Evolutionary conservation across 305 asterid species (phyloP).

Genomic region (Plantago rigida): DNA sequence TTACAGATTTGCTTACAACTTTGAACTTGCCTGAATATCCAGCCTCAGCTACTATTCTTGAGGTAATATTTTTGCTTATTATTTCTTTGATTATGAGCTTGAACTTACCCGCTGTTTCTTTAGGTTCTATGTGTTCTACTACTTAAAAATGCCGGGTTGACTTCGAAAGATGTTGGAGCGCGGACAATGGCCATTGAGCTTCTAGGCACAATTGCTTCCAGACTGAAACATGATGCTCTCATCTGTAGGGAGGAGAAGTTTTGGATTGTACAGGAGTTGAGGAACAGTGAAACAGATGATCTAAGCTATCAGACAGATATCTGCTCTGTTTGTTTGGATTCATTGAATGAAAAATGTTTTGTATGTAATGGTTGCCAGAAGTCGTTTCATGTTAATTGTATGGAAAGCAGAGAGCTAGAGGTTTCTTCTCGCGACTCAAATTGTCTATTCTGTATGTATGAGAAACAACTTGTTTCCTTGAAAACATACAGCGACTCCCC

Average conservation of each 20-base stretch:
- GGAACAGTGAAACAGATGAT: conserved; percentile 40
- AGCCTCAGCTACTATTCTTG: conserved; percentile 84
- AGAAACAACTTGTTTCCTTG: conserved; percentile 67
- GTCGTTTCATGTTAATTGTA: conserved; percentile 74
- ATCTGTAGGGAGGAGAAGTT: conserved; percentile 59
- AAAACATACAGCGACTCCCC: conserved; percentile 54
- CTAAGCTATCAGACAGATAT: conserved; percentile 35
- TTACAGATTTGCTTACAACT: conserved; percentile 78
- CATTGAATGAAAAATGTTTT: conserved; percentile 42
- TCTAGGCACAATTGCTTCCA: conserved; percentile 92
- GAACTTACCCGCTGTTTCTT: conserved; percentile 36
- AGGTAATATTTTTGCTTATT: conserved; percentile 45
- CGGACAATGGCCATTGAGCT: conserved; percentile 98
- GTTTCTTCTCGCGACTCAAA: conserved; percentile 44
- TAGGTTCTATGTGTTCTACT: conserved; percentile 96
- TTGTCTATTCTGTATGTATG: conserved; percentile 71
- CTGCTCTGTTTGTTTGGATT: conserved; percentile 70
- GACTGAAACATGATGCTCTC: conserved; percentile 87
- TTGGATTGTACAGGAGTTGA: conserved; percentile 74
- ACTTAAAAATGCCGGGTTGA: conserved; percentile 91
- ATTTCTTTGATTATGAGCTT: conserved; percentile 21
- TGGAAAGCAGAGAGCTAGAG: conserved; percentile 63
- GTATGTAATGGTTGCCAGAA: conserved; percentile 75
- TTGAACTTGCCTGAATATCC: conserved; percentile 95
- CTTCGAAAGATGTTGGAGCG: conserved; percentile 84